phyloP scores from a whole-genome alignment of 768 basidiomycete species.

The Lentinula edodes region DNA sequence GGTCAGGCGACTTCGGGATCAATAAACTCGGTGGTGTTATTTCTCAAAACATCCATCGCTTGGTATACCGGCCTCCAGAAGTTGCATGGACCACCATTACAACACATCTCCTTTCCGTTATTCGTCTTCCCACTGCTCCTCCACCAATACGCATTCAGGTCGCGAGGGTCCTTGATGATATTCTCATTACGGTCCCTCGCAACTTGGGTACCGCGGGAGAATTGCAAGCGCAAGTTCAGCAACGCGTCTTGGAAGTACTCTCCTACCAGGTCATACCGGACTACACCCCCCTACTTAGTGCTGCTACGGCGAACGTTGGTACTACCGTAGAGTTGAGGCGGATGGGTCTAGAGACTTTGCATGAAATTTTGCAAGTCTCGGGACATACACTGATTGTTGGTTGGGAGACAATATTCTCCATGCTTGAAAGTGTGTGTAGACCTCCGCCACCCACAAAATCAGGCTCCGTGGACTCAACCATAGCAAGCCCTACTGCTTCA shows the following conservation, averaged over 20 bases:
- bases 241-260: slow-evolving; percentile 81
- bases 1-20: slow-evolving; percentile 93
- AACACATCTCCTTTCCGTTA: slow-evolving; percentile 71
- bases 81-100: slow-evolving; percentile 85
- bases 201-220: slow-evolving; percentile 58
- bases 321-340: slow-evolving; percentile 72
- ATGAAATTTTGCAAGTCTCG: slow-evolving; percentile 84
- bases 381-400: slow-evolving; percentile 90
- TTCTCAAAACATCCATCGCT: slow-evolving; percentile 78
- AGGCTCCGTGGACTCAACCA: slow-evolving; percentile 32
- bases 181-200: slow-evolving; percentile 67
- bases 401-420: slow-evolving; percentile 91
- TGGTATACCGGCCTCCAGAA: slow-evolving; percentile 78
- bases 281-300: slow-evolving; percentile 14
- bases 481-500: slow-evolving; percentile 24
- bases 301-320: slow-evolving; percentile 27
- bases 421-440: slow-evolving; percentile 85
- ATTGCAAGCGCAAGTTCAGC: slow-evolving; percentile 66
- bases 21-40: slow-evolving; percentile 77
- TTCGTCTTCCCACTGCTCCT: slow-evolving; percentile 66
- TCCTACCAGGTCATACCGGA: slow-evolving; percentile 68
- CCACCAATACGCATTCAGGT: slow-evolving; percentile 83
- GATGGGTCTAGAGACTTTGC: slow-evolving; percentile 86
- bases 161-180: slow-evolving; percentile 79
- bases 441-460: slow-evolving; percentile 34